Percentiles rank a stretch among this genome's conserved stretches.
Conservation (phyloP, 2,329 filamentous ascomycete species). For the Amylocarpus encephaloides region DNA sequence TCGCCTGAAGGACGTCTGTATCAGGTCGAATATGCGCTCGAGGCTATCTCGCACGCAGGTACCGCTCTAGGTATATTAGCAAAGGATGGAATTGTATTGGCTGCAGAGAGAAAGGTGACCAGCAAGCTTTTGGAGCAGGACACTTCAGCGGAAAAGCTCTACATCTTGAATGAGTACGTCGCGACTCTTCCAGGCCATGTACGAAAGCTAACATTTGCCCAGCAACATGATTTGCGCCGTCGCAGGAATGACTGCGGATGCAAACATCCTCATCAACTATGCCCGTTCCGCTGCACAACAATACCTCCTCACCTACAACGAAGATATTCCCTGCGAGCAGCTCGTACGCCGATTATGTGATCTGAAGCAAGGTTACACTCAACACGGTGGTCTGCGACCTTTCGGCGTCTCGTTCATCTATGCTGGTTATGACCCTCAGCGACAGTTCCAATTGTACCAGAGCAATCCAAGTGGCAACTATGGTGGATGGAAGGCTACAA, state of each 20-base stretch:
- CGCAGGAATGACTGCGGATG: constrained; percentile 97
- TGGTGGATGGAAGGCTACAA: constrained; percentile 98
- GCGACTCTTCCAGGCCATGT: neutral
- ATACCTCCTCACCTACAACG: constrained; percentile 98
- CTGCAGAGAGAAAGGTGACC: constrained; percentile 96
- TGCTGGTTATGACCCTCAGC: constrained; percentile 90
- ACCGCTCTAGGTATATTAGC: constrained; percentile 95
- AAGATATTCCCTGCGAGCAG: constrained; percentile 99
- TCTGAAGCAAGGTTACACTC: constrained; percentile 98
- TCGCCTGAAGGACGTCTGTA: constrained; percentile 97
- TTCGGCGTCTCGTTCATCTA: constrained; percentile 99
- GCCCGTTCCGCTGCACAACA: constrained; percentile 93
- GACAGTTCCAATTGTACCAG: constrained; percentile 97
- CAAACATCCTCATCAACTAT: constrained; percentile 99
- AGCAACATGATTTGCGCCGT: constrained; percentile 99
- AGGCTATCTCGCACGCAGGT: constrained; percentile 96
- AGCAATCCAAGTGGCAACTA: constrained; percentile 99
- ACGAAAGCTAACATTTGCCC: constrained; percentile 11
- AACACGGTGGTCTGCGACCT: constrained; percentile 94
- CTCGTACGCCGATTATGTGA: constrained; percentile 95
- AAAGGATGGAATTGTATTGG: constrained; percentile 96
- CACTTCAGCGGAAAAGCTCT: constrained; percentile 99
- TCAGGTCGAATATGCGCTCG: constrained; percentile 98
- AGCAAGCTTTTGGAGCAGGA: constrained; percentile 99
- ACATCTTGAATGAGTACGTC: constrained; percentile 92